phyloP scores from a whole-genome alignment of 371 early-diverging fungal genomes.

The Mucor indicus region DNA sequence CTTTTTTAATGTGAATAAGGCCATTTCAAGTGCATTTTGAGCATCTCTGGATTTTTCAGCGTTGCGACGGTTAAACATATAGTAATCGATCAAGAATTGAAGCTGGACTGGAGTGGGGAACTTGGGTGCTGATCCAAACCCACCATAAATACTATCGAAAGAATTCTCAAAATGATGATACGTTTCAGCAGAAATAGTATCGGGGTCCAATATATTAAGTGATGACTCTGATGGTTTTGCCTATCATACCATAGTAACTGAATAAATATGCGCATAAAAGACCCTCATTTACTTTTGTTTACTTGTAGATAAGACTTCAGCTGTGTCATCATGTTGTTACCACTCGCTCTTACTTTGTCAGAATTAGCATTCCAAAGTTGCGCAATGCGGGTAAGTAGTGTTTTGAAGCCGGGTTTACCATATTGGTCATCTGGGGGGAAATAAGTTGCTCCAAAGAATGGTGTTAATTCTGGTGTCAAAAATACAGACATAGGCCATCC shows the following conservation, averaged over 20 bases:
- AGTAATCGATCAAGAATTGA: conserved; percentile 52
- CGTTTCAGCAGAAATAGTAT: conserved; percentile 19
- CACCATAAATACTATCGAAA: conserved; percentile 56
- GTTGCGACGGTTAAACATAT: conserved; percentile 30
- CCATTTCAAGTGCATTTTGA: conserved; percentile 55
- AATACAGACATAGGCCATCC: conserved; percentile 68
- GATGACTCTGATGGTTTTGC: conserved; percentile 13
- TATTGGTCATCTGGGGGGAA: conserved; percentile 58
- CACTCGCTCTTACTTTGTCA: conserved; percentile 38
- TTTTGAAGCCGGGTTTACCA: conserved; percentile 56
- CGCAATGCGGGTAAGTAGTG: conserved; percentile 42
- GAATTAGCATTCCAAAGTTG: conserved; percentile 42
- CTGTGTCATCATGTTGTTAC: conserved; percentile 37
- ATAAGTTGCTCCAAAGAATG: conserved; percentile 69
- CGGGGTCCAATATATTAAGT: conserved; percentile 10
- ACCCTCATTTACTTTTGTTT: no score
- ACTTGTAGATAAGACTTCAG: conserved; percentile 38
- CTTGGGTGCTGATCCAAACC: conserved; percentile 63
- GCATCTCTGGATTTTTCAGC: conserved; percentile 20
- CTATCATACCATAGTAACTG: no score
- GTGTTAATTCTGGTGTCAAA: conserved; percentile 62
- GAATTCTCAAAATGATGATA: conserved; percentile 37
- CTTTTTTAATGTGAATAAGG: conserved; percentile 53
- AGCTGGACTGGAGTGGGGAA: conserved; percentile 65
- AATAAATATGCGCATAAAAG: no score